Percentiles rank a stretch among this genome's conserved stretches.
Evolutionary conservation across 2,329 filamentous ascomycete species (phyloP).

Genomic region (Clarireedia sp.): DNA sequence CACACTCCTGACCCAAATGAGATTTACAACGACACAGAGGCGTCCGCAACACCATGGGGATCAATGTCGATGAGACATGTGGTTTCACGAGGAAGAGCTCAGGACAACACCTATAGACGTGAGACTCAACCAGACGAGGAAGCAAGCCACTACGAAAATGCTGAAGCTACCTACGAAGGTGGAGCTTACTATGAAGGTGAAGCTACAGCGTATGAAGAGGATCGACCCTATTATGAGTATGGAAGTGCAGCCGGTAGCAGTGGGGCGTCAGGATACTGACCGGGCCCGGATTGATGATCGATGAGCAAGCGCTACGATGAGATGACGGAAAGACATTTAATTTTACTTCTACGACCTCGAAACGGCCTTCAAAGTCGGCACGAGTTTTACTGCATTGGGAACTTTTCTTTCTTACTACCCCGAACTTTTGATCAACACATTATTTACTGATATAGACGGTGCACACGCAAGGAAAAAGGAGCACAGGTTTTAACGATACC

Average conservation of each 20-base stretch:
- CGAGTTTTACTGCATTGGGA: neutral
- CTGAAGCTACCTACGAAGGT: constrained; percentile 16
- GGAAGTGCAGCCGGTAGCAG: constrained; percentile 25
- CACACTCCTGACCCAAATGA: constrained; percentile 50
- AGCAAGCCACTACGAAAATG: constrained; percentile 16
- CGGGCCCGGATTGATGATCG: neutral
- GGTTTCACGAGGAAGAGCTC: constrained; percentile 36
- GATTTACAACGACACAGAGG: constrained; percentile 43
- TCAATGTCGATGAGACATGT: constrained; percentile 53
- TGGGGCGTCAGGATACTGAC: constrained; percentile 13
- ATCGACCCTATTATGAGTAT: constrained; percentile 27
- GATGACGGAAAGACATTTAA: neutral
- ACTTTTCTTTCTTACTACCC: neutral
- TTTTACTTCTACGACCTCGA: neutral
- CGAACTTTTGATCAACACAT: neutral
- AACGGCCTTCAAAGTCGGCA: neutral
- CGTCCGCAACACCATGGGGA: constrained; percentile 66
- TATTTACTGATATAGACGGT: neutral
- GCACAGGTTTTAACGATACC: neutral
- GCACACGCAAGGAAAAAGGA: neutral
- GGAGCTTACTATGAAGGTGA: constrained; percentile 24
- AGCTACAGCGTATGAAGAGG: constrained; percentile 19
- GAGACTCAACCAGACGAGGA: constrained; percentile 28
- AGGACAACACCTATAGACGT: constrained; percentile 36
- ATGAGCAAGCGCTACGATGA: neutral